These are phyloP conservation scores for Xanthoconium separans DNA, from an alignment of 1,284 basidiomycete species.

Conservation along the genomic window DNA sequence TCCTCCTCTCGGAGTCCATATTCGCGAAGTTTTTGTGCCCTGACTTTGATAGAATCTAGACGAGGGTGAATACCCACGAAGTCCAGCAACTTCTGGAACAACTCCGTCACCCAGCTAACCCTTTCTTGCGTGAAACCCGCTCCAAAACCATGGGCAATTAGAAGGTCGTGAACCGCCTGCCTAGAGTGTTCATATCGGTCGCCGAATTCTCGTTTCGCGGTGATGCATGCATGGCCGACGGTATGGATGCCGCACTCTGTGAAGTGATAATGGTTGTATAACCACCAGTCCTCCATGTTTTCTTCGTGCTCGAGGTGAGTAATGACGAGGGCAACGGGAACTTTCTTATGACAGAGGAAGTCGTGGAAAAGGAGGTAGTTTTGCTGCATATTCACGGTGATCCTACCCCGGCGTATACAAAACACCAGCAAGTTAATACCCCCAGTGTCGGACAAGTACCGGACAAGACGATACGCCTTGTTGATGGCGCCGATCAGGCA, in stretches of 20 bases:
- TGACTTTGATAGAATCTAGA: conserved; percentile 25
- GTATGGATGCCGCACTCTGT: conserved; percentile 15
- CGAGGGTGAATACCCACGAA: conserved; percentile 27
- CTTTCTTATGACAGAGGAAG: conserved; percentile 31
- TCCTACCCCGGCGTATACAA: conserved; percentile 35
- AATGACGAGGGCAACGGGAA: conserved; percentile 28
- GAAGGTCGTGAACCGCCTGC: conserved; percentile 24
- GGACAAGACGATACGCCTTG: conserved; percentile 31
- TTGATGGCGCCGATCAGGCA: conserved; percentile 28
- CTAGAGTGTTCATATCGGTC: conserved; percentile 26
- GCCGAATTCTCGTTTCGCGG: conserved; percentile 27
- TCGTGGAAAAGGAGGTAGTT: conserved; percentile 37
- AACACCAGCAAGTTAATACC: conserved; percentile 38
- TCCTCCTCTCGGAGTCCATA: conserved; percentile 30
- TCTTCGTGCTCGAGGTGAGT: conserved; percentile 32
- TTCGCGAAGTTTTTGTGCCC: conserved; percentile 27
- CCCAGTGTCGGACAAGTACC: conserved; percentile 24
- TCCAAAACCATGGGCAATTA: conserved; percentile 22
- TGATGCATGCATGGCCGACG: conserved; percentile 30
- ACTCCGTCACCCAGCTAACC: conserved; percentile 24
- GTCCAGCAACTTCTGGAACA: conserved; percentile 28
- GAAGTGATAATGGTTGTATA: conserved; percentile 19
- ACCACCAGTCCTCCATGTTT: conserved; percentile 29
- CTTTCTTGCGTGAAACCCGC: conserved; percentile 24
- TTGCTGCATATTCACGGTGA: conserved; percentile 30